A percentile compares a stretch with the other conserved stretches of the same genome.
These are phyloP conservation scores for Inga leiocalycina DNA, from an alignment of 306 rosid species.

Conservation along the genomic window DNA sequence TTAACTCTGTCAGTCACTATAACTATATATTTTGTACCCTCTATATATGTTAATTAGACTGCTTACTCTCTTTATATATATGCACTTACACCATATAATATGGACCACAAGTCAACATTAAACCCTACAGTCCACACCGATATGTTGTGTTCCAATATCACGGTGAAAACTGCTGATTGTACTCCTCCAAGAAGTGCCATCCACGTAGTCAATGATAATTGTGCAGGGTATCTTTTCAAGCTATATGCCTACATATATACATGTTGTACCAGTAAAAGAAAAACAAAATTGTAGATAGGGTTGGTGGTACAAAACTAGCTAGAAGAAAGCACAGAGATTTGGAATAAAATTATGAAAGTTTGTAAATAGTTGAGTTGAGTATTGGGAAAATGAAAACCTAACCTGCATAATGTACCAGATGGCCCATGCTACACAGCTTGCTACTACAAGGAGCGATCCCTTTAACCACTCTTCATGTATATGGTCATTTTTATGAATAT, in stretches of 20 bases:
- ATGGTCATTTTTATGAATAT: conserved; percentile 30
- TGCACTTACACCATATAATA: conserved; percentile 63
- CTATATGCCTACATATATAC: conserved; percentile 57
- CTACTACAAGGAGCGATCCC: conserved; percentile 55
- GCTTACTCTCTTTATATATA: background rate
- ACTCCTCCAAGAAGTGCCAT: conserved; percentile 69
- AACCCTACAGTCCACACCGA: conserved; percentile 68
- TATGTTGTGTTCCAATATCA: conserved; percentile 44
- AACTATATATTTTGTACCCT: too few species aligned
- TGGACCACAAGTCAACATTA: conserved; percentile 72
- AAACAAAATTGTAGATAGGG: background rate
- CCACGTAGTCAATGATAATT: conserved; percentile 74
- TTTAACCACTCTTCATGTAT: conserved; percentile 53
- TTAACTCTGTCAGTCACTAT: too few species aligned
- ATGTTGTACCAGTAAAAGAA: background rate
- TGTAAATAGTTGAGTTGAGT: background rate
- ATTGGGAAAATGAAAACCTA: conserved; percentile 17
- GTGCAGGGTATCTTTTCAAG: conserved; percentile 83
- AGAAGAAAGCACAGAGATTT: background rate
- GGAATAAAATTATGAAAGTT: background rate
- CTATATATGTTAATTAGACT: background rate
- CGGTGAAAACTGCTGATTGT: conserved; percentile 42
- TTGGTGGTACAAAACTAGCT: background rate
- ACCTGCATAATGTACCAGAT: conserved; percentile 70
- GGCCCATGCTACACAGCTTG: conserved; percentile 63